phyloP scores from a whole-genome alignment of 805 yeast genomes.

The Saturnispora dispora region DNA sequence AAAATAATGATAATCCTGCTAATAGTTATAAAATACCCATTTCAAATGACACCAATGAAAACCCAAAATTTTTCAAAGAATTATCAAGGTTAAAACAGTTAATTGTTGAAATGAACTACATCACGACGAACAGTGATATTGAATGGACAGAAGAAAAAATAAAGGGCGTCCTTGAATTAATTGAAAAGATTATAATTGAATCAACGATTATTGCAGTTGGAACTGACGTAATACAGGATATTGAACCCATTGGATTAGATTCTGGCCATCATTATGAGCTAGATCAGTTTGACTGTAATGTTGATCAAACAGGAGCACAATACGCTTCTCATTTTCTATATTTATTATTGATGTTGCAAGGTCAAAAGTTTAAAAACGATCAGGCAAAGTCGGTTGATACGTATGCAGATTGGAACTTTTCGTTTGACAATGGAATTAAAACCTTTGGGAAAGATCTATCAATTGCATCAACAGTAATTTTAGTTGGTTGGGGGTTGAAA shows the following conservation, averaged over 20 bases:
- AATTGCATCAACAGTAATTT: slow-evolving; percentile 1
- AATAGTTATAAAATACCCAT: neutral
- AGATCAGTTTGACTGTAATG: slow-evolving; percentile 2
- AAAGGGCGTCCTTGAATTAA: neutral
- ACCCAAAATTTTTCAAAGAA: neutral
- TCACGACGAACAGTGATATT: neutral
- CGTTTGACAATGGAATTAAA: slow-evolving; percentile 1
- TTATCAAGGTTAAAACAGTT: neutral
- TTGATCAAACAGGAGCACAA: neutral
- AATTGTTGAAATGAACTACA: neutral
- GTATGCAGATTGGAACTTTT: slow-evolving; percentile 2
- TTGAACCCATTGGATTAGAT: slow-evolving; percentile 1
- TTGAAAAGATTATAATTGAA: neutral
- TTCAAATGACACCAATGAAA: neutral
- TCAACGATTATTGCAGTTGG: slow-evolving; percentile 1
- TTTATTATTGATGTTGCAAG: neutral
- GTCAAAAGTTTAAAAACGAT: neutral
- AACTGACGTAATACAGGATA: neutral
- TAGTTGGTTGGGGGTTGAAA: slow-evolving; percentile 3
- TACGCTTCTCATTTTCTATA: slow-evolving; percentile 1
- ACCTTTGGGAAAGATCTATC: slow-evolving; percentile 1
- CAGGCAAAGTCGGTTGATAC: slow-evolving; percentile 1
- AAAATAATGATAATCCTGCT: neutral
- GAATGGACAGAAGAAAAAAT: slow-evolving; percentile 1
- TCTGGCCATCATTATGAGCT: slow-evolving; percentile 1